Conservation (phyloP, 352 stramenopile genomes). For the Phytophthora syringae region DNA sequence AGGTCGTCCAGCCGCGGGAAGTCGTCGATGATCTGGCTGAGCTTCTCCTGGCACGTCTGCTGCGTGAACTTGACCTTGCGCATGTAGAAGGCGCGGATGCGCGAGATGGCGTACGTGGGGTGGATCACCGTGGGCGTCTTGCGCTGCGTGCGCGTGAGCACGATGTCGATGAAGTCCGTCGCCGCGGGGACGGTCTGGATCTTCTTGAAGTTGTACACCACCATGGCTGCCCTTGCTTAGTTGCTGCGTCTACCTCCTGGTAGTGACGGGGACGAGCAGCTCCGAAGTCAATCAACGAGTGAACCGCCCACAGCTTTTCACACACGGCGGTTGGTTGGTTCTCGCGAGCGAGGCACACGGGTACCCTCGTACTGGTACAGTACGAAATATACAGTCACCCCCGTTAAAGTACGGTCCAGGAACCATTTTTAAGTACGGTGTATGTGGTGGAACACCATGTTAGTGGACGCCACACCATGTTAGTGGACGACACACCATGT, state of each 20-base stretch:
- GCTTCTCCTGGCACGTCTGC: constrained; percentile 98
- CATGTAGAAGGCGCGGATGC: constrained; percentile 97
- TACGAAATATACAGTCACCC: no score
- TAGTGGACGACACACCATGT: no score
- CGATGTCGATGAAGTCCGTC: constrained; percentile 99
- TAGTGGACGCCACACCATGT: no score
- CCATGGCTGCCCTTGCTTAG: constrained; percentile 82
- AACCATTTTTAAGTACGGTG: no score
- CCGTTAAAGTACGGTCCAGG: no score
- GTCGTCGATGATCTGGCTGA: constrained; percentile 97
- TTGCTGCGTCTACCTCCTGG: no score
- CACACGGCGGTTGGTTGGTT: constrained; percentile 40
- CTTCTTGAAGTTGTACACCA: constrained; percentile 99
- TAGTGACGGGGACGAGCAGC: not conserved
- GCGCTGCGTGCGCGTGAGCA: constrained; percentile 98
- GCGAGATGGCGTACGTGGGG: constrained; percentile 96
- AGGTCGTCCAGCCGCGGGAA: constrained; percentile 99
- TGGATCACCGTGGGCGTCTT: constrained; percentile 99
- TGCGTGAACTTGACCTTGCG: constrained; percentile 99
- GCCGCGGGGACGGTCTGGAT: constrained; percentile 97
- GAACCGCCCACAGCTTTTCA: constrained; percentile 20
- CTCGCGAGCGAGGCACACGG: not conserved
- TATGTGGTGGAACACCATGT: no score
- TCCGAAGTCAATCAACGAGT: constrained; percentile 12
- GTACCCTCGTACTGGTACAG: no score